Base-by-base conservation (phyloP, 1,284 basidiomycete species). In the Ustilago hordei region DNA sequence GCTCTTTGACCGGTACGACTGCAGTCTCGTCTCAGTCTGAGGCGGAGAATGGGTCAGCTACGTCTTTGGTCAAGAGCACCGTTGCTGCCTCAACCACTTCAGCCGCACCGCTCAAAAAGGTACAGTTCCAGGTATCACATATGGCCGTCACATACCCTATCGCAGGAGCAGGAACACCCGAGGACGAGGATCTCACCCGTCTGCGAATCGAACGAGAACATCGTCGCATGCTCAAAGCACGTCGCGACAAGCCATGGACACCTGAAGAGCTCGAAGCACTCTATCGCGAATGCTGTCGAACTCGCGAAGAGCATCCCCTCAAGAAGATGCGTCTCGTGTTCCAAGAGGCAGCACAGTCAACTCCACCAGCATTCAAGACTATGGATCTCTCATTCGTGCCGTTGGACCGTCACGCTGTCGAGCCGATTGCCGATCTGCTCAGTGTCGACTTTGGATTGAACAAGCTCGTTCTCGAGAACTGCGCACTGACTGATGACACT, bases 401-500 rank as follows among this genome's bases (percentile, higher is more conserved):
- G 0, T 74, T 84, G 38, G 81, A 81, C 53, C 73, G 78, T 7
- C 77, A 75, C 9, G 75, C 74, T 2, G 72, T 81, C 23, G 79
- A 80, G 39, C 83, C 84, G 8, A 73, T 86, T 57, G 80, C 84
- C 7, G 84, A 86, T 58, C 60, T 85, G 64, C 75, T 86, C 48
- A 80, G 80, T 55, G 82, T 83, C 57, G 82, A 83, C 45, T 80
- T 84, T 50, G 83, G 83, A 32, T 75, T 85, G 39, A 66, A 77
- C 50, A 81, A 80, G 54, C 75, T 86, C 19, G 69, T 83, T 5
- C 69, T 86, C 38, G 84, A 85, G 54, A 81, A 82, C 55, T 86
- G 84, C 38, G 66, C 67, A 1, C 62, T 86, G 15, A 81, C 80
- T 17, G 81, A 84, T 48, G 77, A 74, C 92, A 91, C 90, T 52